Evolutionary conservation across 306 rosid species (phyloP).

Genomic region (Dalbergia cochinchinensis): DNA sequence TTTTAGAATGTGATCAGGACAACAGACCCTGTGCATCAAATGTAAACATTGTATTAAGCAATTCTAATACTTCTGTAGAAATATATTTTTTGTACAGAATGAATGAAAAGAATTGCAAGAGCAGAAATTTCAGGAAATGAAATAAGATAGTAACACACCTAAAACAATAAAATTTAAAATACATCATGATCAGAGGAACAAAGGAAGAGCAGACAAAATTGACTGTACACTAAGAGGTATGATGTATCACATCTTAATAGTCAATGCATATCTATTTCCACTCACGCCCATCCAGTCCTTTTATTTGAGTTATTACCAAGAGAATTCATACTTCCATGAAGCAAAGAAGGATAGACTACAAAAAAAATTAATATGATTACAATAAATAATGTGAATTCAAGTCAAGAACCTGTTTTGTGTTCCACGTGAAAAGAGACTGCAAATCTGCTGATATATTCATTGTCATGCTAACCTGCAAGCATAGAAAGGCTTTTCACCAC

Average conservation of each 20-base stretch:
- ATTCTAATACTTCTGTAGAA: not conserved
- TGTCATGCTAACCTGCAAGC: slow-evolving; percentile 85
- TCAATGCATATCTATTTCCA: not conserved
- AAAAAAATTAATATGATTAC: not conserved
- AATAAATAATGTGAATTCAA: slow-evolving; percentile 29
- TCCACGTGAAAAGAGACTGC: slow-evolving; percentile 96
- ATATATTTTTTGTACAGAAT: not conserved
- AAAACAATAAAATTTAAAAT: too few relatives aligned
- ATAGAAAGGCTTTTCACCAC: slow-evolving; percentile 34
- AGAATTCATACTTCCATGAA: not conserved
- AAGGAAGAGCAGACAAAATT: not conserved
- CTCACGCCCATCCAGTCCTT: not conserved
- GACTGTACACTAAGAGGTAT: not conserved
- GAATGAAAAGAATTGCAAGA: not conserved
- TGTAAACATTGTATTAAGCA: slow-evolving; percentile 19
- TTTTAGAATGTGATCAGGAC: not conserved
- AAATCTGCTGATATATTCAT: slow-evolving; percentile 90
- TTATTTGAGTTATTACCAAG: not conserved
- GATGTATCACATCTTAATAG: slow-evolving; percentile 7
- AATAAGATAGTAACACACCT: not conserved
- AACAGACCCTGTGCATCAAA: not conserved
- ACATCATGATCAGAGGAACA: not conserved
- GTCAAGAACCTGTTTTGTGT: slow-evolving; percentile 88
- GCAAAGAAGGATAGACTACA: not conserved
- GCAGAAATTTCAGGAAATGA: not conserved